Base-by-base conservation (phyloP, 495 filamentous ascomycete genomes). In the Neurospora terricola region DNA sequence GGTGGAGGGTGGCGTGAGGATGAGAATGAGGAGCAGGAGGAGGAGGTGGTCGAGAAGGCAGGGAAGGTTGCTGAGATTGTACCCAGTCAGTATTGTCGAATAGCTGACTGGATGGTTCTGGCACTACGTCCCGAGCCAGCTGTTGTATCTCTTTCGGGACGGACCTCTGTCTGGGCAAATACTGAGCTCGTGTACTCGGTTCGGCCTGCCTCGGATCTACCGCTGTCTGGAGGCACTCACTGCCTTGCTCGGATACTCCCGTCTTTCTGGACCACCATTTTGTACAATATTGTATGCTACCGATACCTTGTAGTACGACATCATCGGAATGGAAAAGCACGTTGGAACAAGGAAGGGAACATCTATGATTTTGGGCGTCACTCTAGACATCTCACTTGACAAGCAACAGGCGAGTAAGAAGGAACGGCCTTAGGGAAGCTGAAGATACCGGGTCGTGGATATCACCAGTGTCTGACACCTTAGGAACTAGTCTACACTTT, bases 201-300 rank as follows among this genome's bases (percentile, higher is more conserved):
- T 18, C 27, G 6, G 30, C 48, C 2, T 59, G n/a, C 7, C 27
- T 59, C 21, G 11, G 5, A 59, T 59, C 5, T 23, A 3, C 27
- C 27, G 14, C 27, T 18, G 14, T 34, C 6, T 0, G 14, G 54
- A 34, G 27, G 21, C 11, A 27, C 18, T 21, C 10, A 12, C 54
- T 66, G 27, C 14, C 54, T 34, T 36, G 54, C 27, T 66, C 54
- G 12, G 23, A 34, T 34, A 66, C 27, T 18, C 54, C 27, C 2
- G 7, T 36, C 54, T 9, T 34, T 36, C 54, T 70, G 5, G 18
- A 21, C 14, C 69, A 27, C 34, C 34, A 37, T 70, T 18, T 66
- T 75, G 70, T 76, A 74, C 70, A 59, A 39, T 71, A 45, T 30
- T 66, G 54, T 66, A 66, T 66, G 54, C 54, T 66, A 34, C 54